These are phyloP conservation scores for Globisporangium cylindrosporum DNA, from an alignment of 352 stramenopile species.

Conservation along the genomic window DNA sequence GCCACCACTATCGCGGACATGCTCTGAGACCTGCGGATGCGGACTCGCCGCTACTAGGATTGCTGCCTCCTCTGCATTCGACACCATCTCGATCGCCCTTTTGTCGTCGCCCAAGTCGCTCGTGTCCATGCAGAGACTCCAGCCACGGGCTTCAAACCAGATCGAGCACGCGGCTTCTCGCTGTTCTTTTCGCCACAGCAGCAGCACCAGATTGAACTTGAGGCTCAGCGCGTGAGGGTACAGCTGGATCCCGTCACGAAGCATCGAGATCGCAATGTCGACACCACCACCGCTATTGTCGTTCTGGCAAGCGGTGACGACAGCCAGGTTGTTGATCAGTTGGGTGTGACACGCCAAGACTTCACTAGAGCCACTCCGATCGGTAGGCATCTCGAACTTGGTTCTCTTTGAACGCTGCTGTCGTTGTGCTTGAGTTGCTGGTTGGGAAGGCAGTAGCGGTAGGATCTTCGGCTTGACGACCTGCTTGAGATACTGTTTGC, in stretches of 20 bases:
- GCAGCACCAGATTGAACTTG: slow-evolving; percentile 72
- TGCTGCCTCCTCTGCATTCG: slow-evolving; percentile 25
- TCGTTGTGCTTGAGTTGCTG: slow-evolving; percentile 8
- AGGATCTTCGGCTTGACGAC: slow-evolving; percentile 29
- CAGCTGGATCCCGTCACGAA: slow-evolving; percentile 35
- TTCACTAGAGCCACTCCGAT: slow-evolving; percentile 16
- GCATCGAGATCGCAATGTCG: slow-evolving; percentile 38
- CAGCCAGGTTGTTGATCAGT: slow-evolving; percentile 75
- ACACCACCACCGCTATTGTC: slow-evolving; percentile 17
- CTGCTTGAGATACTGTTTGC: slow-evolving; percentile 34
- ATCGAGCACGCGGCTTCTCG: slow-evolving; percentile 46
- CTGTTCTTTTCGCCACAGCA: slow-evolving; percentile 63
- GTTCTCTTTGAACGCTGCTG: background rate
- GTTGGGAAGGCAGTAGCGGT: background rate
- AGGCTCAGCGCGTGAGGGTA: slow-evolving; percentile 45
- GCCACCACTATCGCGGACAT: slow-evolving; percentile 33
- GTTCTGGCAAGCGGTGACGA: slow-evolving; percentile 38
- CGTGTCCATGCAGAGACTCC: slow-evolving; percentile 35
- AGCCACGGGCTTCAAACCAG: slow-evolving; percentile 67
- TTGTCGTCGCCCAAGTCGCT: slow-evolving; percentile 25
- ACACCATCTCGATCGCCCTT: slow-evolving; percentile 18
- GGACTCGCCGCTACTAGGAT: slow-evolving; percentile 14
- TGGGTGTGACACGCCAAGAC: slow-evolving; percentile 44
- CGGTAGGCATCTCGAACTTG: background rate
- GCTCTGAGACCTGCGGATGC: slow-evolving; percentile 28